phyloP scores from a whole-genome alignment of 2,329 filamentous ascomycete species.

The Neonectria coccinea region DNA sequence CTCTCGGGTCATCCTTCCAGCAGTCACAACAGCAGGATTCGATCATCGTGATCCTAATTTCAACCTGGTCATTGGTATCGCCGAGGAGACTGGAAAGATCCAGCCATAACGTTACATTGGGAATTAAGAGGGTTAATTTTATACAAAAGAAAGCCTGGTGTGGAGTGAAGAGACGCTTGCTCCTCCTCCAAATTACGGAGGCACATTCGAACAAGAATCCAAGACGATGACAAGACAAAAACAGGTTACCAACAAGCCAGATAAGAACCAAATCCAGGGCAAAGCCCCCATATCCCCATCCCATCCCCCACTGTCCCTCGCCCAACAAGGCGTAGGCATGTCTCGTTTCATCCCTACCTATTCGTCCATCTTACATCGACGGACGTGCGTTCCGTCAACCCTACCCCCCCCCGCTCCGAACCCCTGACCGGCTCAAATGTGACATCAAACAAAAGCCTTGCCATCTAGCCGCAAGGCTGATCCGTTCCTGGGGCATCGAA shows the following conservation, averaged over 20 bases:
- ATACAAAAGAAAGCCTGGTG: constrained; percentile 2
- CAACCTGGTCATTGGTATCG: constrained; percentile 1
- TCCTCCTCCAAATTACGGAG: constrained; percentile 20
- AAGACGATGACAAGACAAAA: constrained; percentile 3
- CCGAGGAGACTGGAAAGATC: background rate
- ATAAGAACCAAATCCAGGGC: constrained; percentile 26
- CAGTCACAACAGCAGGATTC: background rate
- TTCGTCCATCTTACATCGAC: constrained; percentile 26
- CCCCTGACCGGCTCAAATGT: constrained; percentile 26
- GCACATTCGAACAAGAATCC: constrained; percentile 10
- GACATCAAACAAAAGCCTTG: constrained; percentile 9
- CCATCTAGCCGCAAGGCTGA: constrained; percentile 33
- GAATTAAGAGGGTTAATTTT: constrained; percentile 13
- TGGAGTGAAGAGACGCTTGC: constrained; percentile 3
- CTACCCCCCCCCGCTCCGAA: constrained; percentile 6
- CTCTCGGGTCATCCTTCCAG: constrained; percentile 20
- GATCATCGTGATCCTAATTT: constrained; percentile 15
- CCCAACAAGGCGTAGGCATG: constrained; percentile 10
- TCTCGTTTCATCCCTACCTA: constrained; percentile 25
- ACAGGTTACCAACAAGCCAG: constrained; percentile 7
- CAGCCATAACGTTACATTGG: constrained; percentile 17
- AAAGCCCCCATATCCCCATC: constrained; percentile 1
- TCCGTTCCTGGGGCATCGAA: constrained; percentile 6
- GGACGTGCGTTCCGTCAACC: constrained; percentile 14
- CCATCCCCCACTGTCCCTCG: constrained; percentile 15